Evolutionary conservation across 305 asterid species (phyloP).

Genomic region (Solanum hybrid): DNA sequence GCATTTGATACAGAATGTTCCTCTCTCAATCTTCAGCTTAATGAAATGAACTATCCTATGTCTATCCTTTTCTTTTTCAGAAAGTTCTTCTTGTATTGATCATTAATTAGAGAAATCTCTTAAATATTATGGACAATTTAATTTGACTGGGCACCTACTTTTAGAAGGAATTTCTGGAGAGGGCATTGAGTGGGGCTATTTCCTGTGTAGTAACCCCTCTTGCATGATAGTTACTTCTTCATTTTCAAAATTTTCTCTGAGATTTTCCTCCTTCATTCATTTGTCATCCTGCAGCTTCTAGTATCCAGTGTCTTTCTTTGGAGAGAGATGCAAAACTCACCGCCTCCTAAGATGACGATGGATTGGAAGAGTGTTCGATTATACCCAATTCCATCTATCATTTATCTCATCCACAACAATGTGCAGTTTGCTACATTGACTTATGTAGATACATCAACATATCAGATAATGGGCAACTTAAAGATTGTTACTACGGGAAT

Average conservation of each 20-base stretch:
- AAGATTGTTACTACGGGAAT: conserved; percentile 92
- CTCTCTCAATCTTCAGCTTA: background rate
- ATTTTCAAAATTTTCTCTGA: background rate
- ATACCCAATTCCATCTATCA: conserved; percentile 81
- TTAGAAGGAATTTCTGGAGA: background rate
- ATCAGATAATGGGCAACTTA: conserved; percentile 93
- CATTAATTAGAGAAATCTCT: background rate
- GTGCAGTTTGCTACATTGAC: conserved; percentile 97
- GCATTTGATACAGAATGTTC: background rate
- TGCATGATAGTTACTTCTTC: background rate
- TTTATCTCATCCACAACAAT: conserved; percentile 93
- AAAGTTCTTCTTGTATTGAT: too few species aligned
- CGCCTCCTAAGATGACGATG: conserved; percentile 82
- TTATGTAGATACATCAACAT: conserved; percentile 86
- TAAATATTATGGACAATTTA: background rate
- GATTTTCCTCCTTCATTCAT: background rate
- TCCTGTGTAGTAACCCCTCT: background rate
- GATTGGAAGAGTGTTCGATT: conserved; percentile 74
- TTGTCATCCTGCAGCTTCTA: conserved; percentile 56
- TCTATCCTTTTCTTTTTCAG: background rate
- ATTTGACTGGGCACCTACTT: background rate
- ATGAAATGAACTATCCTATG: background rate
- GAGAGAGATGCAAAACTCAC: conserved; percentile 56
- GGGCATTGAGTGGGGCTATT: background rate
- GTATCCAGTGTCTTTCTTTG: conserved; percentile 74